Evolutionary conservation across 352 stramenopile species (phyloP), one percentile per base, ranked within the genome.

Genomic region (Globisporangium paddicum): DNA sequence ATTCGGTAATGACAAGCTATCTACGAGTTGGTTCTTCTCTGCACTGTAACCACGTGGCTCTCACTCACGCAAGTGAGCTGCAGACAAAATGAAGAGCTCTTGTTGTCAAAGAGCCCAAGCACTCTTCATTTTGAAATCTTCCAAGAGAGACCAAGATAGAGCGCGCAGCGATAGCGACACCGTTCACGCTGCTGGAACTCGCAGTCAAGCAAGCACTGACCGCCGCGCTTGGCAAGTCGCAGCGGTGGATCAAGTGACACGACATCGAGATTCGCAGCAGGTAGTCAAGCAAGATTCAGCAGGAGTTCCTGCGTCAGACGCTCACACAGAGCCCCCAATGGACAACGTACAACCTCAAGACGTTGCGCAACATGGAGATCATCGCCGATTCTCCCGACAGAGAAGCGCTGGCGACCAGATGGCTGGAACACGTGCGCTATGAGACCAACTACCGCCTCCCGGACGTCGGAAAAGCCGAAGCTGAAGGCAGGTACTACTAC

Each of bases 181-280:
- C 57, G 35, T 58, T 48, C 35, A 48, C 57, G 35, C 57, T 63
- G 2, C 13, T 63, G 47, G 57, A 63, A 21, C 47, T 63, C 26
- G 49, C 37, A n/a, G 30, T 51, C 5, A 56, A 52, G 47, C 47
- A 34, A 26, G 38, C 47, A 13, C 4, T 44, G 11, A 25, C 9
- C 13, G 23, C 47, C 3, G 38, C 58, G 35, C 46, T 63, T 11
- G 28, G 28, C 30, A 63, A 63, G 32, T 37, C 47, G 57, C 57
- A 45, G 57, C 58, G 57, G 57, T 51, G 35, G 57, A 18, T 48
- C 57, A 63, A 63, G 57, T 35, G 57, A 26, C 37, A 45, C 11
- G 57, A 63, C 18, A 16, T 35, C 16, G 57, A 21, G 34, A 63
- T 63, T 19, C 28, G 57, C 34, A 16, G 5, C 40, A 63, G 26